A percentile compares a stretch with the other conserved stretches of the same genome.
These are phyloP conservation scores for Aegilops umbellulata DNA, from an alignment of 176 grass and related monocot genomes.

Conservation along the genomic window DNA sequence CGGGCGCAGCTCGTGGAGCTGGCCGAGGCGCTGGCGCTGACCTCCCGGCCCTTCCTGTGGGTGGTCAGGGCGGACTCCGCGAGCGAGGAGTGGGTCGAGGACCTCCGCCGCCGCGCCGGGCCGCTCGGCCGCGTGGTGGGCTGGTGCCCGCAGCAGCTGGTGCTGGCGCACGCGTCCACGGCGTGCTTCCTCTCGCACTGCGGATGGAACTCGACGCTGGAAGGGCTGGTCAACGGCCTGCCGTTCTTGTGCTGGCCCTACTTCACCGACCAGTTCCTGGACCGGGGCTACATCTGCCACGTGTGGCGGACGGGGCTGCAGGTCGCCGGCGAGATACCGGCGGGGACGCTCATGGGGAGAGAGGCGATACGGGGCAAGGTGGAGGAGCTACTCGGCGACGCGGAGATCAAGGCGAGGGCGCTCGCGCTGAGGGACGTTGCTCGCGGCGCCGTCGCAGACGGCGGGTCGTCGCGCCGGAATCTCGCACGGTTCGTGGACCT, in stretches of 20 bases:
- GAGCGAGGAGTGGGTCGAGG: constrained; percentile 17
- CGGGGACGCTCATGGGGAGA: constrained; percentile 24
- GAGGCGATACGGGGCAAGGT: constrained; percentile 36
- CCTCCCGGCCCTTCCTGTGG: constrained; percentile 55
- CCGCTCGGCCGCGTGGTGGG: constrained; percentile 48
- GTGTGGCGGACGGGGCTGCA: constrained; percentile 52
- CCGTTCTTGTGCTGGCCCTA: constrained; percentile 67
- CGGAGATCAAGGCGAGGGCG: constrained; percentile 22
- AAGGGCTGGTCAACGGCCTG: constrained; percentile 32
- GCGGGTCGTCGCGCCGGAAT: constrained; percentile 24
- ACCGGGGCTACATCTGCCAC: constrained; percentile 66
- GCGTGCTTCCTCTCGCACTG: constrained; percentile 52
- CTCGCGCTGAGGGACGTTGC: constrained; percentile 16
- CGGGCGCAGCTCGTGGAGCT: constrained; percentile 51
- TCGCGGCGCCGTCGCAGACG: neutral
- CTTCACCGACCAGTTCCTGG: constrained; percentile 51
- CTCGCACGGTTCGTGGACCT: constrained; percentile 14
- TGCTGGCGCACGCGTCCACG: constrained; percentile 45
- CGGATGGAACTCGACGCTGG: constrained; percentile 64
- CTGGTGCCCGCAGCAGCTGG: constrained; percentile 62
- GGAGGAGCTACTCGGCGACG: constrained; percentile 31
- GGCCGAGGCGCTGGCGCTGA: constrained; percentile 53
- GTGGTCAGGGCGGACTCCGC: constrained; percentile 47
- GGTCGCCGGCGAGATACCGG: neutral
- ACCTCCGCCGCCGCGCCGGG: constrained; percentile 1